These are phyloP conservation scores for Daedalea quercina DNA, from an alignment of 768 basidiomycete genomes.

Conservation along the genomic window DNA sequence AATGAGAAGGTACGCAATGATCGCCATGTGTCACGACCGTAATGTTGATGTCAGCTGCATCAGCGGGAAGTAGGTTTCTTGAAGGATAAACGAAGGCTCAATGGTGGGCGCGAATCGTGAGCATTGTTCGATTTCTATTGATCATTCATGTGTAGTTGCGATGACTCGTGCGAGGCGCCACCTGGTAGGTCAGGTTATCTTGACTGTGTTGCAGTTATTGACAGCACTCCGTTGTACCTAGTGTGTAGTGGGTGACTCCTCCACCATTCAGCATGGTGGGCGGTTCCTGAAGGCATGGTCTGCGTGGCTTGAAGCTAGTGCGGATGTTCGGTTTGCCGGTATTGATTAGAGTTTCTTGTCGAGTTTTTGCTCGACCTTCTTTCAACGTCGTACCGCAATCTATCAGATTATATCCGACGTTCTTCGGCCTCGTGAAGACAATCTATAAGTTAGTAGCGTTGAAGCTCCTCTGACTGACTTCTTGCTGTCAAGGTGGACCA, in stretches of 20 bases:
- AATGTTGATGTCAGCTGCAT: not conserved
- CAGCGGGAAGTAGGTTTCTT: conserved; percentile 91
- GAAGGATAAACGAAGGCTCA: conserved; percentile 86
- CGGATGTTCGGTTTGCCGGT: conserved; percentile 85
- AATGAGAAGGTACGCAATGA: conserved; percentile 71
- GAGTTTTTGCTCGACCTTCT: no score
- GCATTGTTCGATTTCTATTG: not conserved
- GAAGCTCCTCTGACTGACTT: no score
- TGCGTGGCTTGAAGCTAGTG: conserved; percentile 81
- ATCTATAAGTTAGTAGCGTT: no score
- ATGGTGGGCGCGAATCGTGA: conserved; percentile 42
- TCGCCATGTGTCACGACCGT: not conserved
- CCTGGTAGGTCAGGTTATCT: conserved; percentile 47
- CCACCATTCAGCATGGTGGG: conserved; percentile 82
- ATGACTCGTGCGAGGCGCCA: conserved; percentile 91
- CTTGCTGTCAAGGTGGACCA: no score
- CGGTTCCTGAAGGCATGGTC: conserved; percentile 87
- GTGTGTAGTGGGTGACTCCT: conserved; percentile 93
- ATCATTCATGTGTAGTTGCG: conserved; percentile 47
- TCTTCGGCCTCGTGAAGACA: no score
- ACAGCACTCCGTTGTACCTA: no score
- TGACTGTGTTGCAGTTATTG: no score
- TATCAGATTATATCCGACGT: no score
- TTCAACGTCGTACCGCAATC: no score
- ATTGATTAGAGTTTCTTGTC: conserved; percentile 30